These are phyloP conservation scores for Rauvolfia tetraphylla DNA, from an alignment of 257 asterid genomes.

Conservation along the genomic window DNA sequence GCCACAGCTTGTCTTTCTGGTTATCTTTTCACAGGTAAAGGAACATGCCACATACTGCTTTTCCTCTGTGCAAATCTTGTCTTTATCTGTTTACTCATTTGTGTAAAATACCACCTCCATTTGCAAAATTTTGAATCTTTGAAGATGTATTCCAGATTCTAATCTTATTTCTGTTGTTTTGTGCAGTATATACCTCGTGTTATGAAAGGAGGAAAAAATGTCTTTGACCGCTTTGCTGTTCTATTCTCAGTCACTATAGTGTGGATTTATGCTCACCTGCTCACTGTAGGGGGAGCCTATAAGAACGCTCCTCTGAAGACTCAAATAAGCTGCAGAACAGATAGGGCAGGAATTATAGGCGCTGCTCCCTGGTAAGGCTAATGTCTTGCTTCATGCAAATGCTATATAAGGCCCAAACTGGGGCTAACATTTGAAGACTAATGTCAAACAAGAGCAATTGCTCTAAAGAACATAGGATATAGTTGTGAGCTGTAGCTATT, in stretches of 20 bases:
- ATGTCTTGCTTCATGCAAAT: background rate
- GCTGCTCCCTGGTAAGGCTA: conserved; percentile 76
- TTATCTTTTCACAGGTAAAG: conserved; percentile 82
- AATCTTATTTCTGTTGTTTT: conserved; percentile 11
- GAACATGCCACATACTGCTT: background rate
- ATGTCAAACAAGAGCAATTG: background rate
- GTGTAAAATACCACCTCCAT: background rate
- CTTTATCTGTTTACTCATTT: background rate
- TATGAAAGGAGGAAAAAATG: conserved; percentile 53
- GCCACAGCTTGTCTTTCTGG: conserved; percentile 70
- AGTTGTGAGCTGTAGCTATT: background rate
- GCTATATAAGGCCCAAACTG: background rate
- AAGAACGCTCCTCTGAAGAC: conserved; percentile 42
- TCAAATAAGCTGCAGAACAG: conserved; percentile 87
- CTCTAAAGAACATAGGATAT: background rate
- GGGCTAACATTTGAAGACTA: background rate
- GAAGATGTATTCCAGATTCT: background rate
- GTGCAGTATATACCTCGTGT: conserved; percentile 71
- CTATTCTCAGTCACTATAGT: conserved; percentile 67
- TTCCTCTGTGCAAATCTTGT: background rate
- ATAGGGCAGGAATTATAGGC: conserved; percentile 77
- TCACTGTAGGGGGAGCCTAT: conserved; percentile 87
- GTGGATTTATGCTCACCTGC: conserved; percentile 85
- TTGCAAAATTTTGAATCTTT: background rate
- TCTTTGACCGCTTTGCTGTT: conserved; percentile 76